Conservation (phyloP, 768 basidiomycete species). For the Daedaleopsis nitida region DNA sequence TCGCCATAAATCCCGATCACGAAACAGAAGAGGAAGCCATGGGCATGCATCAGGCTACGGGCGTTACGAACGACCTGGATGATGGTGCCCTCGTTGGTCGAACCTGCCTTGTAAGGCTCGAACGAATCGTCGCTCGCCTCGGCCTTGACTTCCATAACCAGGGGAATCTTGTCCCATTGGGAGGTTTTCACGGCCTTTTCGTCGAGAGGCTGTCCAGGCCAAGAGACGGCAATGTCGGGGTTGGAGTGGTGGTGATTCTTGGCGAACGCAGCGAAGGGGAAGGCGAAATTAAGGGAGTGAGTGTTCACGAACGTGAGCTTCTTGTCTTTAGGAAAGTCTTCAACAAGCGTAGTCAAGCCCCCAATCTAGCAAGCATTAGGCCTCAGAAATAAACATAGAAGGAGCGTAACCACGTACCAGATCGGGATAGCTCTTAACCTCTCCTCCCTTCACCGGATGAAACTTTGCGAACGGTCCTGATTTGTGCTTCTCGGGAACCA, state of each 20-base stretch:
- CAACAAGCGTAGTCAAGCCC: too few relatives aligned
- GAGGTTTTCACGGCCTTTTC: not conserved
- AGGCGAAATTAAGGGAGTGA: not conserved
- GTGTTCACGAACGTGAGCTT: too few relatives aligned
- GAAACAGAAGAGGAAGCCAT: constrained; percentile 5
- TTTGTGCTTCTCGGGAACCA: too few relatives aligned
- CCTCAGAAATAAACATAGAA: too few relatives aligned
- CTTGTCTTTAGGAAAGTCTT: too few relatives aligned
- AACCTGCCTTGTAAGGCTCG: not conserved
- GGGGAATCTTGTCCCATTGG: not conserved
- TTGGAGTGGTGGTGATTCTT: not conserved
- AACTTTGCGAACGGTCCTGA: too few relatives aligned
- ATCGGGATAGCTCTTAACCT: too few relatives aligned
- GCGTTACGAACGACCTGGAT: not conserved
- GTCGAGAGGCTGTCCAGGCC: not conserved
- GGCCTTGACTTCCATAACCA: not conserved
- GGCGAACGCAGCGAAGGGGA: not conserved
- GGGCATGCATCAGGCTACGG: constrained; percentile 7
- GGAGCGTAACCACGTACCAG: too few relatives aligned
- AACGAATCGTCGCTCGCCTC: not conserved
- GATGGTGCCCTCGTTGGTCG: too few relatives aligned
- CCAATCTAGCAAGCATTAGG: too few relatives aligned
- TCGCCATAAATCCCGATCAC: constrained; percentile 14
- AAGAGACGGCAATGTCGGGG: not conserved
- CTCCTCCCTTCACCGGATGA: too few relatives aligned